Evolutionary conservation across 2,329 filamentous ascomycete genomes (phyloP).

Genomic region (Ambrosiella beaveri): DNA sequence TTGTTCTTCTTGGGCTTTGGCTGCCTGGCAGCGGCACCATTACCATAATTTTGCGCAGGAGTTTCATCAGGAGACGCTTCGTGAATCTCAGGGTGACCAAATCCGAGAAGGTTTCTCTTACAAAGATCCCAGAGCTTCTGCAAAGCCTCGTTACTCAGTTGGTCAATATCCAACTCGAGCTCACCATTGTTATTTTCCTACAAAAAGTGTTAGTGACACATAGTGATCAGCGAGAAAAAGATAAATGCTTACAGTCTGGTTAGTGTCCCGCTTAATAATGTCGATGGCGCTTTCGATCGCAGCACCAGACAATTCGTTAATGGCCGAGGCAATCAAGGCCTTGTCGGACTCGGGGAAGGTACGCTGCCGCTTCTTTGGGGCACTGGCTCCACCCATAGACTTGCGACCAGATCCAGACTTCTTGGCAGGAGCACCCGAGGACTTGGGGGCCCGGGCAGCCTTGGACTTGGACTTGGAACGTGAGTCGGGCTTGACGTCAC

Average conservation of each 20-base stretch:
- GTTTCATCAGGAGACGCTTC: slow-evolving; percentile 14
- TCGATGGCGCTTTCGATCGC: slow-evolving; percentile 66
- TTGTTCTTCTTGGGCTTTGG: slow-evolving; percentile 55
- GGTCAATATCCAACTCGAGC: slow-evolving; percentile 42
- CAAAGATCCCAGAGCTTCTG: slow-evolving; percentile 32
- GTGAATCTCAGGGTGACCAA: slow-evolving; percentile 15
- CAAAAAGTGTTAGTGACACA: slow-evolving; percentile 11
- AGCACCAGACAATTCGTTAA: slow-evolving; percentile 61
- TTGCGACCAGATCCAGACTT: slow-evolving; percentile 25
- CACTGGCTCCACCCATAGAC: slow-evolving; percentile 18
- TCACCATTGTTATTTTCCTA: slow-evolving; percentile 43
- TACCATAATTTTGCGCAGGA: slow-evolving; percentile 15
- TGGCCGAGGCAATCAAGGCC: slow-evolving; percentile 73
- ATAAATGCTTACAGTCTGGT: slow-evolving; percentile 45
- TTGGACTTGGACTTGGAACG: slow-evolving; percentile 40
- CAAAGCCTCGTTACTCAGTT: slow-evolving; percentile 37
- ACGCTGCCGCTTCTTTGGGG: slow-evolving; percentile 29
- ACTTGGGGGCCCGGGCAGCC: slow-evolving; percentile 25
- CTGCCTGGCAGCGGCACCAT: slow-evolving; percentile 18
- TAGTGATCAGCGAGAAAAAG: slow-evolving; percentile 14
- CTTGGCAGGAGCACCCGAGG: slow-evolving; percentile 21
- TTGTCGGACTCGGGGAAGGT: slow-evolving; percentile 66
- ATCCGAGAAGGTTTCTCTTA: slow-evolving; percentile 26
- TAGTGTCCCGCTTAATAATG: slow-evolving; percentile 78
- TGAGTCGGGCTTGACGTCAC: slow-evolving; percentile 30